Percentiles rank a stretch among this genome's conserved stretches.
Conservation (phyloP, 2,329 filamentous ascomycete genomes). For the Colletotrichum ledebouriae region DNA sequence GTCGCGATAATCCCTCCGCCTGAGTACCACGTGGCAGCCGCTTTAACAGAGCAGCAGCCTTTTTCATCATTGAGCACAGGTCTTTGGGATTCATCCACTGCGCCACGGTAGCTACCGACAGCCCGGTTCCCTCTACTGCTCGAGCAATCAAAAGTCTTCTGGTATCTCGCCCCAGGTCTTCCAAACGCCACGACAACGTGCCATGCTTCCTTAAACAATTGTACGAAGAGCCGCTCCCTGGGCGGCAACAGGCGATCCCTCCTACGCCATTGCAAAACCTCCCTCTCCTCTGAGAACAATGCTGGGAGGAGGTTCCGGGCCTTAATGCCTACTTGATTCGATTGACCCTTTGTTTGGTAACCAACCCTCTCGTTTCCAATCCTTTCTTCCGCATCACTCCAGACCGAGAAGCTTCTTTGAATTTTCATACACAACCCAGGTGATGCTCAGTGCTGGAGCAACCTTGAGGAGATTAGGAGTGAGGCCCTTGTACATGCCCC, state of each 20-base stretch:
- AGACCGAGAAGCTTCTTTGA: constrained; percentile 79
- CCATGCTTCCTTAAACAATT: constrained; percentile 34
- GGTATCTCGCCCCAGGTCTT: constrained; percentile 39
- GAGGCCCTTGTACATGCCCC: constrained; percentile 93
- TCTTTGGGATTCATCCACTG: constrained; percentile 10
- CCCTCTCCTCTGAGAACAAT: constrained; percentile 3
- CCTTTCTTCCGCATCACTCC: constrained; percentile 51
- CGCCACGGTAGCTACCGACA: background rate
- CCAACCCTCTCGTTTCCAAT: constrained; percentile 21
- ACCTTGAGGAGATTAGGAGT: constrained; percentile 97
- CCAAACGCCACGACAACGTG: constrained; percentile 31
- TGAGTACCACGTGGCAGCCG: constrained; percentile 7
- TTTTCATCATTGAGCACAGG: constrained; percentile 25
- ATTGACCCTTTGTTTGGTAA: constrained; percentile 3
- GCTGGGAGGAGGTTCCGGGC: background rate
- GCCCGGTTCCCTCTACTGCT: constrained; percentile 6
- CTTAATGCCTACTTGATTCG: background rate
- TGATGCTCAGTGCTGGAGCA: constrained; percentile 94
- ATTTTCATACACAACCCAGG: constrained; percentile 94
- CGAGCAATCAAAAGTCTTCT: constrained; percentile 35
- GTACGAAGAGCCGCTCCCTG: constrained; percentile 15
- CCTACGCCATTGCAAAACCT: constrained; percentile 15
- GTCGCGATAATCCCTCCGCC: constrained; percentile 20
- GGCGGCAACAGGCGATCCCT: constrained; percentile 9
- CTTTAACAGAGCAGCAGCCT: background rate